Percentiles rank a stretch among this genome's conserved stretches.
Conservation (phyloP, 2,329 filamentous ascomycete species). For the Cladosporium halotolerans region DNA sequence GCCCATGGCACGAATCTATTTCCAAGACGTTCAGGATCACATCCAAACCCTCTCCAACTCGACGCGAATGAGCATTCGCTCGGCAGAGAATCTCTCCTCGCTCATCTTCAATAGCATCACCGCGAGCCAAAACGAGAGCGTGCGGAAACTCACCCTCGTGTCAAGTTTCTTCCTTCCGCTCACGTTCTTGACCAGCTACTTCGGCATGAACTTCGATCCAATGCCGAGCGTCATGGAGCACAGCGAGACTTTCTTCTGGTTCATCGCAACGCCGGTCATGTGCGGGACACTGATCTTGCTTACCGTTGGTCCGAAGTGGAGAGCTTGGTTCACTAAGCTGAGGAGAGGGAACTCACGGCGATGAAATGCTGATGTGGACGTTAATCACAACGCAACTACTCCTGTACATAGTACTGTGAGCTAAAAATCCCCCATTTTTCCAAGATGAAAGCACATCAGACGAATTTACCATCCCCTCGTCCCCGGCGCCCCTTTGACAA, state of each 20-base stretch:
- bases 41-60: constrained; percentile 74
- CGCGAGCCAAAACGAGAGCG: constrained; percentile 81
- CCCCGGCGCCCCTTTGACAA: constrained; percentile 41
- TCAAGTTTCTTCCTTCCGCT: constrained; percentile 86
- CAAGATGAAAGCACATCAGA: too few relatives aligned
- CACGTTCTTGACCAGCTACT: constrained; percentile 71
- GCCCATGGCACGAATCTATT: constrained; percentile 73
- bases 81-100: constrained; percentile 70
- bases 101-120: constrained; percentile 92
- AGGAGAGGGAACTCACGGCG: too few relatives aligned
- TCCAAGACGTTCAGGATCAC: constrained; percentile 85
- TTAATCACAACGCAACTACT: too few relatives aligned
- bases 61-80: constrained; percentile 71
- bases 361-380: too few relatives aligned
- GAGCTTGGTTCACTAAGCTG: background rate
- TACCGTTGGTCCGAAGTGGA: constrained; percentile 7
- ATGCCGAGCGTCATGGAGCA: constrained; percentile 24
- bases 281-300: constrained; percentile 74
- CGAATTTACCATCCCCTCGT: constrained; percentile 28
- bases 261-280: constrained; percentile 64
- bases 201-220: constrained; percentile 56
- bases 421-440: too few relatives aligned
- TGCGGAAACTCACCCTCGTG: constrained; percentile 80
- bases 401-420: too few relatives aligned
- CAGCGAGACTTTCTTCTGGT: constrained; percentile 57